Percentiles rank a stretch among this genome's conserved stretches.
phyloP scores from a whole-genome alignment of 2,329 filamentous ascomycete genomes.

The Domatiomyces globalis region DNA sequence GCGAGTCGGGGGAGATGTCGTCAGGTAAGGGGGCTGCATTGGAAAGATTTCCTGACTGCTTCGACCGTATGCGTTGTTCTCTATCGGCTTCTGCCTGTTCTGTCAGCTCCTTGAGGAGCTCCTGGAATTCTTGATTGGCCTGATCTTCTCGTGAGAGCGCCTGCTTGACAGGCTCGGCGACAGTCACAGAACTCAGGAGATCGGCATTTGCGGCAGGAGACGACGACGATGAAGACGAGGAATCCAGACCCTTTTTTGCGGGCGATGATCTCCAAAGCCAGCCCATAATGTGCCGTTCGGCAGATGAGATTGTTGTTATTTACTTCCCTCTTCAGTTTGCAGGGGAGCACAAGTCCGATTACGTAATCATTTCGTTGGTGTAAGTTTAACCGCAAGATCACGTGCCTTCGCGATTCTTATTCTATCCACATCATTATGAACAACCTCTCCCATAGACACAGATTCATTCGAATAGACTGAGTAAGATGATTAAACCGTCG shows the following conservation, averaged over 20 bases:
- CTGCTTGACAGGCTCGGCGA: slow-evolving; percentile 16
- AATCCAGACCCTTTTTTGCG: neutral
- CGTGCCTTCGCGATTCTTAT: neutral
- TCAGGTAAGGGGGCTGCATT: slow-evolving; percentile 15
- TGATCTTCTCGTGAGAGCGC: slow-evolving; percentile 30
- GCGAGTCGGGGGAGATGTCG: slow-evolving; percentile 45
- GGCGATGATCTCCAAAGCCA: neutral
- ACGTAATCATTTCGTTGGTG: neutral
- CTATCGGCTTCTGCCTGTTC: slow-evolving; percentile 14
- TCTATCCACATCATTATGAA: neutral
- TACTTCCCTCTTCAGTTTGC: neutral
- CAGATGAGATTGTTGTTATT: neutral
- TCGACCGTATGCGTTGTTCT: slow-evolving; percentile 3
- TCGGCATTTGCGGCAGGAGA: neutral
- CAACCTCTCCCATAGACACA: neutral
- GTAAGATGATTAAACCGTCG: neutral
- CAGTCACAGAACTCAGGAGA: slow-evolving; percentile 1
- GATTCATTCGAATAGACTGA: neutral
- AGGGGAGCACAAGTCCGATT: neutral
- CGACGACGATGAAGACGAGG: neutral
- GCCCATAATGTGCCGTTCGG: neutral
- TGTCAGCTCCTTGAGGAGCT: slow-evolving; percentile 38
- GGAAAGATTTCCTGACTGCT: slow-evolving; percentile 1
- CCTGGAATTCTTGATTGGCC: slow-evolving; percentile 41
- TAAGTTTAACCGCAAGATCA: neutral